A percentile compares a stretch with the other conserved stretches of the same genome.
phyloP scores from a whole-genome alignment of 371 early-diverging fungal genomes.

The Rhizopus stolonifer region DNA sequence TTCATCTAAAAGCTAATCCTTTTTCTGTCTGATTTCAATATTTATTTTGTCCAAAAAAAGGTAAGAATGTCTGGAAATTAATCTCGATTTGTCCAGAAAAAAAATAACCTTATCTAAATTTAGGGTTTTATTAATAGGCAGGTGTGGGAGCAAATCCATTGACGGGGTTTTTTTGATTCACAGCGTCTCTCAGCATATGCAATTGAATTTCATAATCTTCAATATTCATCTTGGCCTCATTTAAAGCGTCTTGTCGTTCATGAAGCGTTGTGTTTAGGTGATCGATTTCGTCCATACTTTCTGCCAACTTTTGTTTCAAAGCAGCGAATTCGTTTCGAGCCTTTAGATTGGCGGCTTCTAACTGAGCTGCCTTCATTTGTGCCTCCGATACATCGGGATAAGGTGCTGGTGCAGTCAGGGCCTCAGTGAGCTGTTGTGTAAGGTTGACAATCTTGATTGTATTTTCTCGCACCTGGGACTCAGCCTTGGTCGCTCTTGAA shows the following conservation, averaged over 20 bases:
- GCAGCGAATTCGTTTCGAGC: conserved; percentile 55
- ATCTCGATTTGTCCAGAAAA: too few species aligned
- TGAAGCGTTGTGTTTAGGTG: conserved; percentile 39
- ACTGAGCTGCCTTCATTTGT: conserved; percentile 53
- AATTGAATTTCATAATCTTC: conserved; percentile 65
- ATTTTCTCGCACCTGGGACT: conserved; percentile 47
- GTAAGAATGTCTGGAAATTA: too few species aligned
- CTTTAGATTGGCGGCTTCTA: conserved; percentile 60
- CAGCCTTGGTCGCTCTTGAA: conserved; percentile 43
- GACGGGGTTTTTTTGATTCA: conserved; percentile 38
- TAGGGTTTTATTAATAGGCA: conserved; percentile 20
- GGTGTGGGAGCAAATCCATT: conserved; percentile 22
- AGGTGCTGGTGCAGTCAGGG: conserved; percentile 13
- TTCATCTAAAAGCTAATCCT: too few species aligned
- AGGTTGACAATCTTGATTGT: conserved; percentile 42
- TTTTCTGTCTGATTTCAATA: too few species aligned
- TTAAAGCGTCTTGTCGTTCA: conserved; percentile 52
- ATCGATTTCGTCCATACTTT: conserved; percentile 54
- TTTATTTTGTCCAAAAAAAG: too few species aligned
- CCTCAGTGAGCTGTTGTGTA: conserved; percentile 47
- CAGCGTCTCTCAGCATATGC: conserved; percentile 61
- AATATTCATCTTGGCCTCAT: conserved; percentile 45
- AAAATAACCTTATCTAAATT: too few species aligned
- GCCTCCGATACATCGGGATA: conserved; percentile 48
- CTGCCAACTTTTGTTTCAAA: conserved; percentile 52